A percentile compares a stretch with the other conserved stretches of the same genome.
These are phyloP conservation scores for Globisporangium sylvaticum DNA, from an alignment of 352 stramenopile species.

Conservation along the genomic window DNA sequence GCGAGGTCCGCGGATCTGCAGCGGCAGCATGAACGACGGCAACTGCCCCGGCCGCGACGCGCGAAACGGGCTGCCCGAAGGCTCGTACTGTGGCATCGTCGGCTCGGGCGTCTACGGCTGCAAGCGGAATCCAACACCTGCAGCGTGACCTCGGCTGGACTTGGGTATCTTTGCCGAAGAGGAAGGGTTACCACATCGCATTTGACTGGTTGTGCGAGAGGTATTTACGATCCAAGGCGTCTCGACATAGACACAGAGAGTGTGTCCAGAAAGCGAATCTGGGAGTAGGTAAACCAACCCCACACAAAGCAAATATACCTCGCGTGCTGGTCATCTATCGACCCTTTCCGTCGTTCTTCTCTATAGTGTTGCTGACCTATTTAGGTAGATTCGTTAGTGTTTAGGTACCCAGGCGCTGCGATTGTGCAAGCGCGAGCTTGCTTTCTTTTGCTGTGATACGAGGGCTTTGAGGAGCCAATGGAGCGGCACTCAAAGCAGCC, in stretches of 20 bases:
- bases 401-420: background rate
- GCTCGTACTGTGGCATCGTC: slow-evolving; percentile 8
- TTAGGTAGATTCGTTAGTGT: background rate
- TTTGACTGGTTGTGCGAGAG: background rate
- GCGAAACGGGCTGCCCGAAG: background rate
- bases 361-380: background rate
- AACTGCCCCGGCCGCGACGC: slow-evolving; percentile 6
- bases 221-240: background rate
- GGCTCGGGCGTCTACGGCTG: slow-evolving; percentile 13
- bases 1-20: slow-evolving; percentile 5
- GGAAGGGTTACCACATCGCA: background rate
- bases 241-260: background rate
- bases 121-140: background rate
- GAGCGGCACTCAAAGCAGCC: background rate
- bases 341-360: background rate
- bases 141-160: background rate
- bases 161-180: slow-evolving; percentile 1
- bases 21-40: slow-evolving; percentile 1
- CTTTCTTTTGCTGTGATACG: too few species aligned
- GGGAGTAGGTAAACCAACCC: background rate
- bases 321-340: background rate
- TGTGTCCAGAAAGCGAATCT: background rate
- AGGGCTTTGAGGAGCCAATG: too few species aligned
- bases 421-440: background rate
- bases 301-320: background rate